Evolutionary conservation across 1,139 yeast genomes (phyloP), one percentile per base, ranked within the genome.

Genomic region (Yamadazyma triangularis): DNA sequence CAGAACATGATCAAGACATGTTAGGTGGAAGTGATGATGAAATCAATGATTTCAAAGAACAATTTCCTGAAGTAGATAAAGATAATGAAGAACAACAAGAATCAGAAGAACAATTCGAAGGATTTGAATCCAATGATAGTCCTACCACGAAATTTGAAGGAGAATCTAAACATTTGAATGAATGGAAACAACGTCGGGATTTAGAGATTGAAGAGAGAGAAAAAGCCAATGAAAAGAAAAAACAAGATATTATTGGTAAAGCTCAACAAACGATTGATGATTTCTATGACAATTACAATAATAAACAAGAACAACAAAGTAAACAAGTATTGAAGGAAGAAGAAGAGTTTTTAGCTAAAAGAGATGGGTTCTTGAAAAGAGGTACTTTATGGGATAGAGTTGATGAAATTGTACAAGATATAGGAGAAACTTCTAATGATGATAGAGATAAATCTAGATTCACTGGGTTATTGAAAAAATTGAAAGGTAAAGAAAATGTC

Each of bases 221-320:
- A 53, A 79, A 74, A 43, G 76, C 77, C 41, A 82, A 85, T 45
- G 65, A 65, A 13, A 66, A 74, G 44, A 85, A 78, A 53, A 77
- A 84, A 54, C 66, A 69, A 27, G 89, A 81, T 39, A 72, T 87
- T 37, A 71, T 82, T 34, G 71, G 75, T 29, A 80, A 81, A 41
- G 98, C 98, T n/a, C 77, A 79, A 50, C 77, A 79, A 53, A 80
- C 91, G 32, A 79, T 89, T 50, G 96, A 91, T 56, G 96, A 86
- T 45, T 91, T 91, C 60, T 93, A 93, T 60, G 96, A 88, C 47
- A 83, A 82, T 53, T 93, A 93, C 70, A 88, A 87, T 61, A 68
- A 72, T 51, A 91, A 91, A 64, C 85, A 80, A 60, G 94, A 87
- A 34, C 74, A 74, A 42, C 76, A 77, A 33, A 66, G 82, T 38